Percentiles rank a stretch among this genome's conserved stretches.
phyloP scores from a whole-genome alignment of 768 basidiomycete genomes.

The Suillus variegatus region DNA sequence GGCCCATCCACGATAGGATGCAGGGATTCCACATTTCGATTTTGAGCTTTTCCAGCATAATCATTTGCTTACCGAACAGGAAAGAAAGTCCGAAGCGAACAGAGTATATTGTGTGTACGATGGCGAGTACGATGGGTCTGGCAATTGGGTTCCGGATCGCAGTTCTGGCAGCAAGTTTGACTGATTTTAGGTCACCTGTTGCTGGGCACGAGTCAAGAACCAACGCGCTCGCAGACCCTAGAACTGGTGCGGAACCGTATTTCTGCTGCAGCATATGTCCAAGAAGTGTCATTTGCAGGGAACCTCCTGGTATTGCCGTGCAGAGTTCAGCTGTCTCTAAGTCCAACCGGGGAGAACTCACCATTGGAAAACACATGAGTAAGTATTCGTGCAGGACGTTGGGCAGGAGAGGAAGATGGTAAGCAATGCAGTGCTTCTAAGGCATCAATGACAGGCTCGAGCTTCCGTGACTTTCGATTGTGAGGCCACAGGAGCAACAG shows the following conservation, averaged over 20 bases:
- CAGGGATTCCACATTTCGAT: conserved; percentile 19
- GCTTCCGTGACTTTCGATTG: conserved; percentile 16
- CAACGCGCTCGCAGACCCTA: conserved; percentile 16
- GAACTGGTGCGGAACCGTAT: conserved; percentile 14
- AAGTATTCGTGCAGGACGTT: conserved; percentile 22
- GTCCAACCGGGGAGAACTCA: conserved; percentile 7
- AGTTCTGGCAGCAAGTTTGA: conserved; percentile 20
- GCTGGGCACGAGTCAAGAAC: conserved; percentile 28
- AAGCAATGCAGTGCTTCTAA: conserved; percentile 26
- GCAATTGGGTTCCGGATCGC: conserved; percentile 22
- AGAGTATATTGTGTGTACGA: conserved; percentile 17
- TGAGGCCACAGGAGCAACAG: conserved; percentile 3
- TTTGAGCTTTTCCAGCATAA: conserved; percentile 8
- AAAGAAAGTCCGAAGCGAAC: conserved; percentile 11
- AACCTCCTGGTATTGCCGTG: conserved; percentile 20
- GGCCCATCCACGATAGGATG: conserved; percentile 32
- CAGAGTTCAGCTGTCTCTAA: not conserved
- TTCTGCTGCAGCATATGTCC: conserved; percentile 20
- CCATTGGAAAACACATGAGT: conserved; percentile 33
- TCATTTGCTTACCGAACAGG: conserved; percentile 21
- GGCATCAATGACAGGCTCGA: conserved; percentile 25
- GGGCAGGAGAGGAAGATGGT: not conserved
- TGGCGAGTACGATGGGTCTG: conserved; percentile 14
- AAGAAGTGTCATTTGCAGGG: conserved; percentile 21
- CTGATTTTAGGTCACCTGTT: conserved; percentile 12